A percentile compares a stretch with the other conserved stretches of the same genome.
phyloP scores from a whole-genome alignment of 1,284 basidiomycete genomes.

The Leccinum solheimii region DNA sequence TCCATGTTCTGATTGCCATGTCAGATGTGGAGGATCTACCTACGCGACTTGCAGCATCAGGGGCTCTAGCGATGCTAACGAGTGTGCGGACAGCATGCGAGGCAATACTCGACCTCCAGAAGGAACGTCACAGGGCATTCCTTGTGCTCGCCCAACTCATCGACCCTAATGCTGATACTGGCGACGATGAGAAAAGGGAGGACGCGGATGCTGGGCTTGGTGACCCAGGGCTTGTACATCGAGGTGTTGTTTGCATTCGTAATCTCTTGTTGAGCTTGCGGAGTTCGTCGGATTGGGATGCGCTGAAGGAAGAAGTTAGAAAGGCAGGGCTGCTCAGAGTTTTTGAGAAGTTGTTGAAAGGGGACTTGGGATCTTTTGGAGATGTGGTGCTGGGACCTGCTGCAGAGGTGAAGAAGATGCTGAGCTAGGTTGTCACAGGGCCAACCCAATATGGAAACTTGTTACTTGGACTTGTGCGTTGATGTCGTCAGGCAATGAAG shows the following conservation, averaged over 20 bases:
- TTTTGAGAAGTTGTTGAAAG: slow-evolving; percentile 49
- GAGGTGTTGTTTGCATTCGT: slow-evolving; percentile 69
- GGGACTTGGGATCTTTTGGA: slow-evolving; percentile 31
- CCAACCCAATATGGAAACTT: slow-evolving; percentile 1
- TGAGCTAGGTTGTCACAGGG: slow-evolving; percentile 20
- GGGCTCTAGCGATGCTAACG: slow-evolving; percentile 80
- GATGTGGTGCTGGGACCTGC: slow-evolving; percentile 43
- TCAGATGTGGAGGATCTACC: slow-evolving; percentile 81
- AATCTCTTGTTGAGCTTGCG: slow-evolving; percentile 59
- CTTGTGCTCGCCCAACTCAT: slow-evolving; percentile 65
- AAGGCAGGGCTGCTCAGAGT: slow-evolving; percentile 51
- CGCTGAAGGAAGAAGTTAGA: slow-evolving; percentile 50
- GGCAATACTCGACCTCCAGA: slow-evolving; percentile 61
- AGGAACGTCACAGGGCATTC: slow-evolving; percentile 59
- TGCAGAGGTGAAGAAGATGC: slow-evolving; percentile 45
- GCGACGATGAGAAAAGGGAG: slow-evolving; percentile 35
- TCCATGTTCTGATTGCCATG: slow-evolving; percentile 83
- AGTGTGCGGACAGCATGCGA: slow-evolving; percentile 61
- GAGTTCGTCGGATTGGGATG: slow-evolving; percentile 39
- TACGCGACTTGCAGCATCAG: slow-evolving; percentile 83
- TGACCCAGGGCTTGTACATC: slow-evolving; percentile 69
- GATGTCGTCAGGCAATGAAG: slow-evolving; percentile 19
- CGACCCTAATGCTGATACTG: slow-evolving; percentile 45
- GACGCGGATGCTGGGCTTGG: slow-evolving; percentile 34
- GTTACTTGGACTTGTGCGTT: background rate